Conservation (phyloP, 2,329 filamentous ascomycete species). For the Cucurbitaria berberidis region DNA sequence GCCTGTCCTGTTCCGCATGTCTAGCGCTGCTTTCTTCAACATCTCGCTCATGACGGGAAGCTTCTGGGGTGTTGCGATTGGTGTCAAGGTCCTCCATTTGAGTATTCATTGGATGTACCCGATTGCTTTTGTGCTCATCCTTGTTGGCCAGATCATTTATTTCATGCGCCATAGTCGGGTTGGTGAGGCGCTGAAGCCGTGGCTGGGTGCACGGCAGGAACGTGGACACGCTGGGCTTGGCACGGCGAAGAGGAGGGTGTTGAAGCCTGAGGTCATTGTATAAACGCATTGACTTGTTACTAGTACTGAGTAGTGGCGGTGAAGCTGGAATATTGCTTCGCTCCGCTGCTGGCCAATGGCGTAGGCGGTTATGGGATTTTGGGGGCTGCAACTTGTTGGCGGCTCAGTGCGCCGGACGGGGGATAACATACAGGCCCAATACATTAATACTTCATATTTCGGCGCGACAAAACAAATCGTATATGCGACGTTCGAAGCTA, state of each 20-base stretch:
- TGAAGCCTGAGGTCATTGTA: slow-evolving; percentile 38
- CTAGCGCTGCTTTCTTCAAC: slow-evolving; percentile 93
- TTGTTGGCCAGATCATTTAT: slow-evolving; percentile 84
- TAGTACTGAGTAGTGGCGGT: too few relatives aligned
- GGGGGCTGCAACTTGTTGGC: too few relatives aligned
- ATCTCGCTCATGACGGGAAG: slow-evolving; percentile 92
- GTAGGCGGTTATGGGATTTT: too few relatives aligned
- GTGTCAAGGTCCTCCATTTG: slow-evolving; percentile 82
- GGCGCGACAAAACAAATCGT: too few relatives aligned
- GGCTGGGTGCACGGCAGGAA: slow-evolving; percentile 88
- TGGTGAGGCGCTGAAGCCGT: slow-evolving; percentile 92
- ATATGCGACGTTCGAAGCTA: too few relatives aligned
- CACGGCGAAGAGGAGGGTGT: slow-evolving; percentile 39
- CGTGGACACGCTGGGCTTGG: slow-evolving; percentile 42
- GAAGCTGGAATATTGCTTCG: too few relatives aligned
- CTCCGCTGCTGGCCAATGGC: too few relatives aligned
- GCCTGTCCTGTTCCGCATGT: slow-evolving; percentile 87
- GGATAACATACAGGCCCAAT: too few relatives aligned
- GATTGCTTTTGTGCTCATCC: slow-evolving; percentile 91
- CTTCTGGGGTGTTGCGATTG: slow-evolving; percentile 97
- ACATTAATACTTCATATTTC: too few relatives aligned
- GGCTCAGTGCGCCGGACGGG: too few relatives aligned
- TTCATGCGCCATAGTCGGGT: slow-evolving; percentile 82
- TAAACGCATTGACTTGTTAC: slow-evolving; percentile 7
- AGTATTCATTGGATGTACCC: slow-evolving; percentile 90